Evolutionary conservation across 768 basidiomycete genomes (phyloP).

Genomic region (Leccinum truebloodii): DNA sequence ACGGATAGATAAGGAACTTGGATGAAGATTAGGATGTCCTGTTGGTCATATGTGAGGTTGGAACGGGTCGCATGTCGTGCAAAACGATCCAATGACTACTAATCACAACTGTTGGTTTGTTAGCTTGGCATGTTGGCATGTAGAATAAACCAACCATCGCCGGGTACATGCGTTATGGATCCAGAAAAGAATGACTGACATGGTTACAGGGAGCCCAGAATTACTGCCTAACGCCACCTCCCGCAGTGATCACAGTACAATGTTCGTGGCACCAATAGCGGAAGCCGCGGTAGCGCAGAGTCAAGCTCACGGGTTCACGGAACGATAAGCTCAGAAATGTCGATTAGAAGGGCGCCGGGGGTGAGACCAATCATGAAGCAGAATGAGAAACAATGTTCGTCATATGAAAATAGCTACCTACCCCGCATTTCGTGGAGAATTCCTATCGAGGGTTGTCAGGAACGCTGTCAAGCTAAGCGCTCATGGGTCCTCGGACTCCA

Average conservation of each 20-base stretch:
- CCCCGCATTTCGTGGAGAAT: conserved; percentile 1
- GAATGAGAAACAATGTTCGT: not conserved
- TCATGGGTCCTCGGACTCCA: conserved; percentile 3
- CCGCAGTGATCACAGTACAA: not conserved
- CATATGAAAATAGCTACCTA: conserved; percentile 5
- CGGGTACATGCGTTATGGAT: not conserved
- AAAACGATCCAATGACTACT: not conserved
- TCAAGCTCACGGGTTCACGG: not conserved
- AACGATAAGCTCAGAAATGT: not conserved
- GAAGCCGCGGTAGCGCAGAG: not conserved
- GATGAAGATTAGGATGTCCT: conserved; percentile 3
- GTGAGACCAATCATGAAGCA: not conserved
- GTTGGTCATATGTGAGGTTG: not conserved
- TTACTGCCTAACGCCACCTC: not conserved
- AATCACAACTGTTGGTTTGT: not conserved
- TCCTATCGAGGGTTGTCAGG: conserved; percentile 8
- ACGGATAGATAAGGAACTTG: conserved; percentile 1
- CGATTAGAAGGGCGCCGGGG: not conserved
- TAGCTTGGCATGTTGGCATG: not conserved
- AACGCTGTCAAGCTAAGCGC: conserved; percentile 1
- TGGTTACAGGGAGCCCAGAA: not conserved
- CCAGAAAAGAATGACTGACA: not conserved
- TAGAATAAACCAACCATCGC: not conserved
- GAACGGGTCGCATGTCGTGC: not conserved
- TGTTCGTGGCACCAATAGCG: not conserved